Conservation (phyloP, 306 rosid species). For the Astragalus membranaceus region DNA sequence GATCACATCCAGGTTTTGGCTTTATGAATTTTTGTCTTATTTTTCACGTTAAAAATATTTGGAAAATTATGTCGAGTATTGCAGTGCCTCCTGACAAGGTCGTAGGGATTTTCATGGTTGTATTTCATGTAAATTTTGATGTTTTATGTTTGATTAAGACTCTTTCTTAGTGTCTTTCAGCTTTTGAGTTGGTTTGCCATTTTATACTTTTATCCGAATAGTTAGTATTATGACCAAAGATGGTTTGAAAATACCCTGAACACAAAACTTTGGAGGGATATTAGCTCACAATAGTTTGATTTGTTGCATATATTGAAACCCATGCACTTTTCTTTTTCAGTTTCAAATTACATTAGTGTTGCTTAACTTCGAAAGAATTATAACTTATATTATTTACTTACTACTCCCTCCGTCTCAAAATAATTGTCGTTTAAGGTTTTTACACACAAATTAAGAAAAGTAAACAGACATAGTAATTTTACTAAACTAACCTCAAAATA, state of each 20-base stretch:
- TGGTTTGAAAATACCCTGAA: not conserved
- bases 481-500: no score
- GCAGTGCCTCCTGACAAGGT: not conserved
- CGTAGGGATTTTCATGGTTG: not conserved
- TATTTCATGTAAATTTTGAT: not conserved
- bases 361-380: not conserved
- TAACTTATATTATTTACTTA: not conserved
- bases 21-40: not conserved
- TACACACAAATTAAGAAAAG: no score
- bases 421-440: no score
- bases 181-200: not conserved
- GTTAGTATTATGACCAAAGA: not conserved
- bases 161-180: not conserved
- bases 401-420: no score
- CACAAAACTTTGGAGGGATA: not conserved
- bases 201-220: not conserved
- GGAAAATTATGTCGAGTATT: not conserved
- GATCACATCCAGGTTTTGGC: constrained; percentile 85
- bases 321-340: not conserved
- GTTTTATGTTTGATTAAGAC: not conserved
- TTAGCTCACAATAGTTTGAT: not conserved
- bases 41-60: constrained; percentile 8
- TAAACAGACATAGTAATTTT: no score
- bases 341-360: not conserved
- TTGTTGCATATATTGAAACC: not conserved